Percentiles rank a stretch among this genome's conserved stretches.
Conservation (phyloP, 2,329 filamentous ascomycete genomes). For the Ophiostoma ips region DNA sequence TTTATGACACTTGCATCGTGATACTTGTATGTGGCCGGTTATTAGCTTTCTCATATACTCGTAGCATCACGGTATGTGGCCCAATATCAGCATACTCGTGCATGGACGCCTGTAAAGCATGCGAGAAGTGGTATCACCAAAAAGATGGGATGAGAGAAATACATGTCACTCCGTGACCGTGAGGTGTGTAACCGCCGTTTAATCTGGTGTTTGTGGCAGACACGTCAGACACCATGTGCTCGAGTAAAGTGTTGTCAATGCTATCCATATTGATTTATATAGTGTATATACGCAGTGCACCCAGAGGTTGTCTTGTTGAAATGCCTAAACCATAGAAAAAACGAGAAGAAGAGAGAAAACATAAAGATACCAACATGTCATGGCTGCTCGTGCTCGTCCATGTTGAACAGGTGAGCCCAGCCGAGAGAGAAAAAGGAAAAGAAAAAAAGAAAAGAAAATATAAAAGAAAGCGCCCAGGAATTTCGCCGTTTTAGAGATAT, state of each 20-base stretch:
- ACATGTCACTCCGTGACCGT: no score
- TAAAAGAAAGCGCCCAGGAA: slow-evolving; percentile 1
- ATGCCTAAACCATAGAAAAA: background rate
- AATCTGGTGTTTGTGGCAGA: no score
- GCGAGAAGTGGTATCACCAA: no score
- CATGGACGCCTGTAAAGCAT: no score
- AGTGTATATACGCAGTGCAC: background rate
- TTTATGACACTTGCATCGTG: no score
- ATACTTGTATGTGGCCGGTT: no score
- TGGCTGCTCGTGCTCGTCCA: slow-evolving; percentile 8
- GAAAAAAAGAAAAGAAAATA: slow-evolving; percentile 3
- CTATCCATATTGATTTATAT: background rate
- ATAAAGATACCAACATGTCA: background rate
- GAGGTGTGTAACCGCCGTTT: no score
- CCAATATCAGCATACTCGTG: no score
- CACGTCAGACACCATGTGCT: no score
- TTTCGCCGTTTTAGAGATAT: slow-evolving; percentile 1
- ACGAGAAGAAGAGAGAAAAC: background rate
- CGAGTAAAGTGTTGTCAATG: background rate
- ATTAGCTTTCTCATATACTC: no score
- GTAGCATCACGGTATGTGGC: no score
- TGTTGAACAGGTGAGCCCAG: slow-evolving; percentile 14
- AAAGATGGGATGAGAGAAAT: no score
- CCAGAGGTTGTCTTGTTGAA: background rate
- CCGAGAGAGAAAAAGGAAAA: slow-evolving; percentile 1